Evolutionary conservation across 805 yeast genomes (phyloP).

Genomic region (Priceomyces haplophilus): DNA sequence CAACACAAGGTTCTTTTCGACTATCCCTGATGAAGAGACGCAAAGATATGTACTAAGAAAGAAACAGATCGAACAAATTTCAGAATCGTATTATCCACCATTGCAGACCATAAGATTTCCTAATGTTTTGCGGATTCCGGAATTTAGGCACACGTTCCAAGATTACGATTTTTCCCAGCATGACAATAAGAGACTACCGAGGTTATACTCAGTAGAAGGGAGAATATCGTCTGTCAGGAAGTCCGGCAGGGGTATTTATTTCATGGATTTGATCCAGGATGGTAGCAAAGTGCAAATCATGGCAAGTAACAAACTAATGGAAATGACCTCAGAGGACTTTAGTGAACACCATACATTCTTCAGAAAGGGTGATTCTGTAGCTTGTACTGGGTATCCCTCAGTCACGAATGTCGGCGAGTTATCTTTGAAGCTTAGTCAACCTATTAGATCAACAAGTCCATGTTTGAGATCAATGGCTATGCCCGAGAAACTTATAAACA

Average conservation of each 20-base stretch:
- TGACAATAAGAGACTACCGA: conserved; percentile 8
- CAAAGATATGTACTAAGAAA: conserved; percentile 9
- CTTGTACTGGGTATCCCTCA: conserved; percentile 69
- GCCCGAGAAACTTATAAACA: conserved; percentile 62
- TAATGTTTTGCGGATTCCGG: conserved; percentile 7
- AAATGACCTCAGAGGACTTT: conserved; percentile 42
- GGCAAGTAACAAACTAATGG: conserved; percentile 50
- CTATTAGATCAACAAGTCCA: conserved; percentile 59
- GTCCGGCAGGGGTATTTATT: conserved; percentile 66
- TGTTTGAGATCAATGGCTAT: conserved; percentile 41
- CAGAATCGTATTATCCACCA: conserved; percentile 11
- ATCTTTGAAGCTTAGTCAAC: conserved; percentile 56
- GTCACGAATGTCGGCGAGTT: conserved; percentile 75
- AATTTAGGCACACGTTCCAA: conserved; percentile 9
- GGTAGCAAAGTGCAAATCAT: conserved; percentile 56
- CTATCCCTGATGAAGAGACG: conserved; percentile 1
- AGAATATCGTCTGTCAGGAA: conserved; percentile 55
- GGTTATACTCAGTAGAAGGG: conserved; percentile 42
- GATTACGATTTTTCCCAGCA: conserved; percentile 8
- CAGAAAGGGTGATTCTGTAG: conserved; percentile 69
- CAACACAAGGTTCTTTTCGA: neutral
- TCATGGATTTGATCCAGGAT: conserved; percentile 69
- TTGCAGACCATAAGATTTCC: conserved; percentile 8
- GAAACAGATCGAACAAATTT: conserved; percentile 2
- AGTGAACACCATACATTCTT: conserved; percentile 38